Conservation (phyloP, 1,139 yeast species). For the Candida sanyaensis region DNA sequence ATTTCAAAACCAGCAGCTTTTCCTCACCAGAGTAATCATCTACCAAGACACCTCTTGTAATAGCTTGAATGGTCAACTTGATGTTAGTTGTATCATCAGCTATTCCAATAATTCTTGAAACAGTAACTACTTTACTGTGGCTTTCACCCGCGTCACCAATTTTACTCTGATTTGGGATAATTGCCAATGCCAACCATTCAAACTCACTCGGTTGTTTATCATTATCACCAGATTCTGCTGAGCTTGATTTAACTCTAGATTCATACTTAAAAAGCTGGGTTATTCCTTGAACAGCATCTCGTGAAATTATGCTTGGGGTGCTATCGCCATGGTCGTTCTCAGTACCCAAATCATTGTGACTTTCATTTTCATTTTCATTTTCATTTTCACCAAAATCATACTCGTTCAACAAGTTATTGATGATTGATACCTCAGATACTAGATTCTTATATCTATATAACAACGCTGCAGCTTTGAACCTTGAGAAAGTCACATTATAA, state of each 20-base stretch:
- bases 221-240: not conserved
- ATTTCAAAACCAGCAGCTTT: constrained; percentile 3
- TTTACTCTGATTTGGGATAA: constrained; percentile 42
- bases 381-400: constrained; percentile 26
- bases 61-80: constrained; percentile 54
- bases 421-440: constrained; percentile 29
- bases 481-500: constrained; percentile 54
- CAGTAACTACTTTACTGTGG: constrained; percentile 36
- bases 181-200: constrained; percentile 43
- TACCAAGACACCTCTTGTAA: constrained; percentile 44
- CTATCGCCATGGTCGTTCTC: not conserved
- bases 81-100: constrained; percentile 47
- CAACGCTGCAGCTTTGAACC: constrained; percentile 50
- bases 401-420: constrained; percentile 34
- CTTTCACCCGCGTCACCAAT: constrained; percentile 21
- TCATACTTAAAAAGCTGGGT: constrained; percentile 26
- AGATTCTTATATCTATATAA: constrained; percentile 39
- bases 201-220: constrained; percentile 20
- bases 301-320: constrained; percentile 29
- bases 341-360: not conserved
- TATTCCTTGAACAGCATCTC: constrained; percentile 40
- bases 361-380: constrained; percentile 1
- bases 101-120: constrained; percentile 52
- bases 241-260: constrained; percentile 13
- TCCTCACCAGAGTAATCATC: not conserved